Base-by-base conservation (phyloP, 2,329 filamentous ascomycete genomes). In the Penicillium sclerotigenum region DNA sequence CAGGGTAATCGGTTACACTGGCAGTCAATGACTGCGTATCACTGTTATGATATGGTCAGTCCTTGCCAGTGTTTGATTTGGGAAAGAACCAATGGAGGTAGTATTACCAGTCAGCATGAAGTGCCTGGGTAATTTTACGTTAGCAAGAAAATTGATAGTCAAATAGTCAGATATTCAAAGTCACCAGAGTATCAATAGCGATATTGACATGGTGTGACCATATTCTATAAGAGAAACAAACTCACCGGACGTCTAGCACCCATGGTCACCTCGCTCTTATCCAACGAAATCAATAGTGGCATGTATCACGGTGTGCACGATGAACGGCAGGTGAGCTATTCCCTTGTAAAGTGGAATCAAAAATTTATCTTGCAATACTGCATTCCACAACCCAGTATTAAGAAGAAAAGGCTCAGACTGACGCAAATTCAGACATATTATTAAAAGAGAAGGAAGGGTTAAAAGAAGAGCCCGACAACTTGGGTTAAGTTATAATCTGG, bases 1-100 rank as follows among this genome's bases (percentile, higher is more conserved):
- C 64, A 8, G 74, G 74, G 61, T 77, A 78, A 54, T 77, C 73
- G 48, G 69, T 77, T 55, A 77, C 72, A 65, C 73, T 77, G 47
- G 67, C 69, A 45, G 74, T 76, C 54, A 78, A 62, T 14, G 75
- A 77, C 59, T 75, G 69, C 0, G 75, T 77, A 43, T 77, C 74
- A 62, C 72, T 73, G 41, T 54, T 36, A 18, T 40, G n/a, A 36
- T 40, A 29, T 22, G 9, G 41, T 65, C 52, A 65, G 54, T 52
- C 16, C 31, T 1, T 1, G 26, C 18, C 33, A 51, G 14, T 18
- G 10, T 16, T 31, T 4, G 14, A 29, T 38, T 26, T 28, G 20
- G n/a, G 18, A 40, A n/a, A 20, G 10, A 9, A 48, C 14, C 9
- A 36, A 38, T 13, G 18, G 10, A 42, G n/a, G n/a, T 57, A 43